Evolutionary conservation across 768 basidiomycete species (phyloP), one percentile per base, ranked within the genome.

Genomic region (Phanerochaete carnosa): DNA sequence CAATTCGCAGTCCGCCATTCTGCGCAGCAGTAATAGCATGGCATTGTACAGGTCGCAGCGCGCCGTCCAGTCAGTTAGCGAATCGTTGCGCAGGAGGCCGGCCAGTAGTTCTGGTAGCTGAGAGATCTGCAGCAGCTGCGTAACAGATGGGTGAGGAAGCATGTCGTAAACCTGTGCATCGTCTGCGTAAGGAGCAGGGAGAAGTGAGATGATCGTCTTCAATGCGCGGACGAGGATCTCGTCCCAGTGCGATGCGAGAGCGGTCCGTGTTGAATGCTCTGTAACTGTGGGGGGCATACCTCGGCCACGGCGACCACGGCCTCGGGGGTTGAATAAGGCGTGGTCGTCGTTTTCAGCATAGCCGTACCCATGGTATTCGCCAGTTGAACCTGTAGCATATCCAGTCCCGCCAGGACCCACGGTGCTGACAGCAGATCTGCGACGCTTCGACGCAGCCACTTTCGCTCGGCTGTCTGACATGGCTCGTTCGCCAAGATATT

Each of bases 371-470:
- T 25, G 22, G 16, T 5, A 49, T 25, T 25, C 47, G 23, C 54
- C 50, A 23, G 58, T 71, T 6, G 63, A 65, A 7, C 63, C 76
- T 3, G 67, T 71, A 5, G 76, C 75, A 66, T 83, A 83, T 5
- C 83, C 82, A 15, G 81, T 83, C 0, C 82, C 82, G 3, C 82
- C 80, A 5, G 79, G 81, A n/a, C 82, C 82, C 2, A 83, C 80
- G 32, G 71, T 71, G 11, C 28, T 57, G 15, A 55, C 57, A 19
- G 23, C 66, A 69, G 39, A 15, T 12, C 49, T 50, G 1, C 59
- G 64, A 9, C 70, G 67, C 51, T 64, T 63, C 0, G 61, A 65
- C 13, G 76, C 64, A 6, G 71, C 73, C 19, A 71, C 68, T 32
- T 65, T 66, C 4, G 77, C 76, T 1, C 82, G 75, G 32, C 73